Conservation (phyloP, 2,329 filamentous ascomycete species). For the Venturia pyrina region DNA sequence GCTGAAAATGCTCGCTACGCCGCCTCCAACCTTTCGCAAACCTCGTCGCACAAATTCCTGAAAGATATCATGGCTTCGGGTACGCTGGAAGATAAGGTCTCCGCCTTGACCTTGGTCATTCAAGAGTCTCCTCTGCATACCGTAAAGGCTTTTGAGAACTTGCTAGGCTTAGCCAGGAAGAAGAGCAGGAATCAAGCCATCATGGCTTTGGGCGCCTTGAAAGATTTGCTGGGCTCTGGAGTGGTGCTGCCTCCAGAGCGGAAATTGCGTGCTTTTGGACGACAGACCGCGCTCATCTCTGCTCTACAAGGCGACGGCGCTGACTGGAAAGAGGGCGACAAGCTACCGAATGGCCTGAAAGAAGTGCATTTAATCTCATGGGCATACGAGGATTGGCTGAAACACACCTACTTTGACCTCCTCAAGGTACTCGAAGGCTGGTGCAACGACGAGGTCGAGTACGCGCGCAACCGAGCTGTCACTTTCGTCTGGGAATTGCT, state of each 20-base stretch:
- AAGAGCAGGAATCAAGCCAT: conserved; percentile 88
- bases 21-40: conserved; percentile 59
- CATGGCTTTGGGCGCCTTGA: conserved; percentile 82
- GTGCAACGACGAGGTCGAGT: conserved; percentile 93
- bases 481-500: conserved; percentile 87
- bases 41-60: conserved; percentile 90
- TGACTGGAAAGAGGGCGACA: conserved; percentile 59
- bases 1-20: conserved; percentile 68
- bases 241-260: conserved; percentile 73
- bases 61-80: conserved; percentile 94
- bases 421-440: conserved; percentile 84
- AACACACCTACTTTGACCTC: conserved; percentile 86
- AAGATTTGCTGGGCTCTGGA: conserved; percentile 87
- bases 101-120: conserved; percentile 82
- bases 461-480: conserved; percentile 75
- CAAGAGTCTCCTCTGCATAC: conserved; percentile 96
- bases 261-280: conserved; percentile 67
- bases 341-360: conserved; percentile 63
- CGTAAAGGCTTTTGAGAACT: conserved; percentile 74
- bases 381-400: conserved; percentile 93
- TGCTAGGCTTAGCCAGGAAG: conserved; percentile 78
- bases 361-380: conserved; percentile 73
- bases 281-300: conserved; percentile 66
- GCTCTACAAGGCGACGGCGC: conserved; percentile 36
- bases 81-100: conserved; percentile 94